Base-by-base conservation (phyloP, 768 basidiomycete species). In the Suillus ampliporus region DNA sequence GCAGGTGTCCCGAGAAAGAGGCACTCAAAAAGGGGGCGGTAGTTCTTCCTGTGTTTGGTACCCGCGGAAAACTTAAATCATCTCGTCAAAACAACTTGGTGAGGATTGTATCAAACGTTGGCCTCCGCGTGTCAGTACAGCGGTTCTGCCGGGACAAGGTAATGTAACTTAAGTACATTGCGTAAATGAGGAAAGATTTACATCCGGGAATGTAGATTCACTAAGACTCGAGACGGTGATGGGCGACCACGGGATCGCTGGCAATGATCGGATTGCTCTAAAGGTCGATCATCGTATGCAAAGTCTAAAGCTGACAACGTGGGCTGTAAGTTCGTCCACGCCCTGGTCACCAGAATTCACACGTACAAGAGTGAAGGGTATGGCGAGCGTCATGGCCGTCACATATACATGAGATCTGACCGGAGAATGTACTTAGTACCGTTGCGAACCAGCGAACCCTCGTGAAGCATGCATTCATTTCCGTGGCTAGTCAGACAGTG, bases 1-100 rank as follows among this genome's bases (percentile, higher is more conserved):
- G 95, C 92, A 50, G 96, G 95, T 2, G 88, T 97, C 85, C 92
- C 94, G 17, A 77, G 69, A 47, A 78, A 79, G 61, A 88, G 85
- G 78, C 89, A 83, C 71, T 72, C 69, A 17, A 90, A 83, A 74
- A 76, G 80, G 34, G 79, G 82, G 64, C 71, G 80, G 63, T 78
- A 75, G 68, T 64, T 37, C 10, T 48, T 41, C 17, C 10, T 28
- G 23, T 56, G 10, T 40, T 40, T 40, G 54, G 26, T 38, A 56
- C 37, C 17, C 26, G 37, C 54, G 6, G 17, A 23, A 28, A 26
- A 56, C 3, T n/a, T n/a, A n/a, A n/a, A n/a, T n/a, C 10, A 54
- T 26, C 19, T 51, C 17, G 28, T 50, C 8, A 2, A 50, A 44
- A 44, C 17, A 43, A 41, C 4, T 46, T 13, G 11, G 21, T 46